A percentile compares a stretch with the other conserved stretches of the same genome.
Evolutionary conservation across 2,329 filamentous ascomycete genomes (phyloP).

Genomic region (Chalaropsis ovoidea): DNA sequence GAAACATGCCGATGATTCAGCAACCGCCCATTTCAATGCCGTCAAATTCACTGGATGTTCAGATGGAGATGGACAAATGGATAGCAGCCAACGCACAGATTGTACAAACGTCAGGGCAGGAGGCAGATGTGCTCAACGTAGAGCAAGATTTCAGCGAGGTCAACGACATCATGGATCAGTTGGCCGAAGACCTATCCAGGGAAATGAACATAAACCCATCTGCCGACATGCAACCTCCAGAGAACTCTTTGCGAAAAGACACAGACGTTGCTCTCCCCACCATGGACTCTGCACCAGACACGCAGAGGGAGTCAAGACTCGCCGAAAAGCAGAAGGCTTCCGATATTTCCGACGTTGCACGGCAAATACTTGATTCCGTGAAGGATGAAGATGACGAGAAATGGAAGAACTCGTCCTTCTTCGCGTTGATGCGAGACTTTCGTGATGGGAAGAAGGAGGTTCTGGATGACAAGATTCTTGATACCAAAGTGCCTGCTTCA

Average conservation of each 20-base stretch:
- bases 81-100: slow-evolving; percentile 32
- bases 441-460: slow-evolving; percentile 39
- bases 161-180: slow-evolving; percentile 37
- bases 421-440: slow-evolving; percentile 39
- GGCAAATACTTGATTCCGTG: slow-evolving; percentile 37
- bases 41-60: slow-evolving; percentile 29
- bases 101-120: background rate
- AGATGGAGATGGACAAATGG: slow-evolving; percentile 37
- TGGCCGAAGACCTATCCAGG: slow-evolving; percentile 34
- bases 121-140: background rate
- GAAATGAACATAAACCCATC: slow-evolving; percentile 18
- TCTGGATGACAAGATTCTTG: slow-evolving; percentile 35
- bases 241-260: slow-evolving; percentile 20
- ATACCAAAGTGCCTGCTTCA: slow-evolving; percentile 26
- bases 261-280: slow-evolving; percentile 23
- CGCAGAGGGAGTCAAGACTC: slow-evolving; percentile 26
- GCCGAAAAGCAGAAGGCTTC: slow-evolving; percentile 30
- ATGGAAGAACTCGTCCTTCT: slow-evolving; percentile 40
- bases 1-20: slow-evolving; percentile 25
- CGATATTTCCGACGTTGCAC: slow-evolving; percentile 36
- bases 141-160: slow-evolving; percentile 33
- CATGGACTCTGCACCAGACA: slow-evolving; percentile 25
- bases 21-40: slow-evolving; percentile 27
- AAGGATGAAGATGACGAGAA: slow-evolving; percentile 39
- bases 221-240: background rate